Evolutionary conservation across 805 yeast species (phyloP), one percentile per base, ranked within the genome.

Genomic region (Zygoascus tannicola): DNA sequence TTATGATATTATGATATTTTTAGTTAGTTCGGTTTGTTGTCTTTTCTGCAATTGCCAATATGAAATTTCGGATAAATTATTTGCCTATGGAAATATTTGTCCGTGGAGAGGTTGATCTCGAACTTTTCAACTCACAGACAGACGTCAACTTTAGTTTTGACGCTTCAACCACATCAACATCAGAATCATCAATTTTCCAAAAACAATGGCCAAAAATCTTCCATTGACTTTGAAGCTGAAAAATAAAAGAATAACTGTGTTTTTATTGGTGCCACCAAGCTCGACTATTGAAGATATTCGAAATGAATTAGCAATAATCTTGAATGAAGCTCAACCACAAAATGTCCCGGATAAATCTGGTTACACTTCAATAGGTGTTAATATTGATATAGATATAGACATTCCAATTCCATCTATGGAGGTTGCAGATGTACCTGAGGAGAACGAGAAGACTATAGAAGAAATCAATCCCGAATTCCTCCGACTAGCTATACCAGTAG

Each of bases 281-380:
- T 50, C 45, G 4, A 56, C 61, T 14, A 49, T 56, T 14, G 54
- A 50, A 22, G 45, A 40, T 15, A 48, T 57, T 38, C 41, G 44
- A 18, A 30, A 36, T n/a, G 22, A 37, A 22, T 45, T 46, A 38
- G 53, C 47, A 19, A 37, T 40, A 20, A 38, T 47, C n/a, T 26
- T 49, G 39, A 46, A 49, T 20, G 44, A 43, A 21, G 21, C 49
- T 10, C 23, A 45, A 14, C 37, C 44, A 4, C 19, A 32, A 5
- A 22, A 35, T 12, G 18, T 28, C 21, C n/a, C 16, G 18, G 28
- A 18, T n/a, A 33, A 32, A 15, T 36, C 10, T 1, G 38, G 20
- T 4, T n/a, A n/a, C n/a, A n/a, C n/a, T n/a, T n/a, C n/a, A n/a
- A n/a, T n/a, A n/a, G 44, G 40, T 16, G 46, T 14, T 15, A 38